Base-by-base conservation (phyloP, 192 early-diverging fungal genomes). In the Spinellus fusiger region DNA sequence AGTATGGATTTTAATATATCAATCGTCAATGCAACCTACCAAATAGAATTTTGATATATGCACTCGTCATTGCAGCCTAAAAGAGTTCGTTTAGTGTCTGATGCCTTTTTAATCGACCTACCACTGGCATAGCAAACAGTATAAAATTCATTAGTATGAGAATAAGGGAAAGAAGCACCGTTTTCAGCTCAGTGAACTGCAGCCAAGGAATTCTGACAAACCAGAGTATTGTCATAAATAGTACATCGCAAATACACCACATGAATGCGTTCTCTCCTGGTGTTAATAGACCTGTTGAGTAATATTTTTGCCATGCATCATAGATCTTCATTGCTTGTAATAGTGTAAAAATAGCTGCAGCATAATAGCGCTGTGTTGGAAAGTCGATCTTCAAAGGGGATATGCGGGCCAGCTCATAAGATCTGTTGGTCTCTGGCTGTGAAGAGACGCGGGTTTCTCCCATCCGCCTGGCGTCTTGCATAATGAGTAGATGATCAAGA, bases 131-230 rank as follows among this genome's bases (percentile, higher is more conserved):
- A 15, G 50, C 61, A 49, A 74, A 74, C 38, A 74, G n/a, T 5
- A 61, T 18, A 16, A 62, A 27, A 22, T 74, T 54, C 3, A 62
- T 4, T 1, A 47, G 7, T 5, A 27, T 15, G 22, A 65, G 13
- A 27, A 62, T n/a, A 7, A 65, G 1, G 16, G 56, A 44, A 15
- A 68, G 23, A 13, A 69, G 27, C 13, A 62, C 28, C 8, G 66
- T 54, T 26, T 69, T 74, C 16, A 71, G 7, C 22, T 52, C 23
- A 32, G 70, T 69, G 18, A 80, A 56, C 20, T 80, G 73, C 1
- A 80, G 61, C 79, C 79, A 80, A 9, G 79, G 79, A 35, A 80
- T 77, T 48, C 69, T 49, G 4, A 69, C 59, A 27, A 74, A 62
- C 47, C 68, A 68, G 8, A 80, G 59, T 0, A 58, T 56, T 34